A percentile compares a stretch with the other conserved stretches of the same genome.
These are phyloP conservation scores for Cryptococcus sp. DNA, from an alignment of 1,284 basidiomycete genomes.

Conservation along the genomic window DNA sequence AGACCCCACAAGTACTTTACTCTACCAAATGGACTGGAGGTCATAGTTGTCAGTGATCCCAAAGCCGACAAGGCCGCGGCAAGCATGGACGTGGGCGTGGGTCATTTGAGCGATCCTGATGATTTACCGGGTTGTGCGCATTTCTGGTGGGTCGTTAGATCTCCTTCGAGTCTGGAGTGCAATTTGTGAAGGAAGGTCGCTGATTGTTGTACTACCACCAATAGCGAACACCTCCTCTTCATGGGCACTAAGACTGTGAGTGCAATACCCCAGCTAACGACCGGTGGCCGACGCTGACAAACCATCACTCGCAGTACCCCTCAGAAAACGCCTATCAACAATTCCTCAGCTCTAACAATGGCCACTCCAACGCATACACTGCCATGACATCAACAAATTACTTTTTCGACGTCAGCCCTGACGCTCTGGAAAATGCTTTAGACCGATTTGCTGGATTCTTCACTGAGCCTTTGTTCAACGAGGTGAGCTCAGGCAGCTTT, in stretches of 20 bases:
- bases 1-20: slow-evolving; percentile 77
- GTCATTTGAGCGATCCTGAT: slow-evolving; percentile 90
- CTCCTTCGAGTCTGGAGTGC: slow-evolving; percentile 65
- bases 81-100: slow-evolving; percentile 91
- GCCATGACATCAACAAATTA: slow-evolving; percentile 86
- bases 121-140: slow-evolving; percentile 57
- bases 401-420: slow-evolving; percentile 82
- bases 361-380: slow-evolving; percentile 91
- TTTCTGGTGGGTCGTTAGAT: slow-evolving; percentile 45
- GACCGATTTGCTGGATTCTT: slow-evolving; percentile 94
- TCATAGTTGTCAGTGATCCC: slow-evolving; percentile 79
- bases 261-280: slow-evolving; percentile 1
- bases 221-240: slow-evolving; percentile 91
- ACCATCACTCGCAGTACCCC: slow-evolving; percentile 62
- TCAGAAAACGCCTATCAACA: slow-evolving; percentile 90
- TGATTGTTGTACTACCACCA: slow-evolving; percentile 38
- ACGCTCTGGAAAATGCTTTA: slow-evolving; percentile 80
- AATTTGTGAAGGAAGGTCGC: too few relatives aligned
- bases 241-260: slow-evolving; percentile 61
- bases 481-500: slow-evolving; percentile 22
- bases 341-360: slow-evolving; percentile 89
- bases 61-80: slow-evolving; percentile 94
- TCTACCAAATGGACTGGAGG: slow-evolving; percentile 85
- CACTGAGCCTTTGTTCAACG: slow-evolving; percentile 83
- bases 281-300: slow-evolving; percentile 32